A percentile compares a stretch with the other conserved stretches of the same genome.
Conservation (phyloP, 2,329 filamentous ascomycete genomes). For the Pyricularia sp. region DNA sequence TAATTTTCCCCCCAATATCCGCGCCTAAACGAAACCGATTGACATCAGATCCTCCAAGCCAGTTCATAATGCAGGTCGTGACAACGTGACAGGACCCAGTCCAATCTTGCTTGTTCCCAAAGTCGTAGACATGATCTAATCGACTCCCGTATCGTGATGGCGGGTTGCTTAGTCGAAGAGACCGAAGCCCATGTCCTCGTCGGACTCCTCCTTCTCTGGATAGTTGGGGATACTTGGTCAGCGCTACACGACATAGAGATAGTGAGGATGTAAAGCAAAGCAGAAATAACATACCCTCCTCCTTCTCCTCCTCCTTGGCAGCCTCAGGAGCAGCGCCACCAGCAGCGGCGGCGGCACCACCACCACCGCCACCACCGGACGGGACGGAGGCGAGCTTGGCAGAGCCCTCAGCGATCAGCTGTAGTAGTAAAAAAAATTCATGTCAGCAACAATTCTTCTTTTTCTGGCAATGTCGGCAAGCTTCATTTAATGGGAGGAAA, state of each 20-base stretch:
- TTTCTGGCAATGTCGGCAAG: not conserved
- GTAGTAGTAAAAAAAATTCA: slow-evolving; percentile 7
- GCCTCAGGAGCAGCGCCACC: slow-evolving; percentile 58
- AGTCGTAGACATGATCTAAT: not conserved
- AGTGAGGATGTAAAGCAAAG: no score
- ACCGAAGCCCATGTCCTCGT: slow-evolving; percentile 71
- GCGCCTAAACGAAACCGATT: slow-evolving; percentile 5
- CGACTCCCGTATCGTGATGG: slow-evolving; percentile 1
- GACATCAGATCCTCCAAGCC: slow-evolving; percentile 4
- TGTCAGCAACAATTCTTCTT: no score
- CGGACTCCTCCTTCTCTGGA: slow-evolving; percentile 58
- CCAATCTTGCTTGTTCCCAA: slow-evolving; percentile 1
- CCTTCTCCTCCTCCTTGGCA: slow-evolving; percentile 57
- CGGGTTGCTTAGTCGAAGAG: slow-evolving; percentile 56
- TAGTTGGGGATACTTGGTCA: slow-evolving; percentile 3
- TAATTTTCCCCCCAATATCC: slow-evolving; percentile 9
- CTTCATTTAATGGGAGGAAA: not conserved
- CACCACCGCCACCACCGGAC: slow-evolving; percentile 74
- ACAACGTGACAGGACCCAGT: slow-evolving; percentile 2
- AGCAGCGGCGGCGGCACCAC: slow-evolving; percentile 54
- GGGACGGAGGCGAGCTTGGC: slow-evolving; percentile 96
- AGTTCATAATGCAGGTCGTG: slow-evolving; percentile 11
- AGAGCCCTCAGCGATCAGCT: slow-evolving; percentile 88
- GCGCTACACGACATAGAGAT: not conserved
- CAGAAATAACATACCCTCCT: slow-evolving; percentile 66